A percentile compares a stretch with the other conserved stretches of the same genome.
phyloP scores from a whole-genome alignment of 2,329 filamentous ascomycete species.

The Neofusicoccum ribis region DNA sequence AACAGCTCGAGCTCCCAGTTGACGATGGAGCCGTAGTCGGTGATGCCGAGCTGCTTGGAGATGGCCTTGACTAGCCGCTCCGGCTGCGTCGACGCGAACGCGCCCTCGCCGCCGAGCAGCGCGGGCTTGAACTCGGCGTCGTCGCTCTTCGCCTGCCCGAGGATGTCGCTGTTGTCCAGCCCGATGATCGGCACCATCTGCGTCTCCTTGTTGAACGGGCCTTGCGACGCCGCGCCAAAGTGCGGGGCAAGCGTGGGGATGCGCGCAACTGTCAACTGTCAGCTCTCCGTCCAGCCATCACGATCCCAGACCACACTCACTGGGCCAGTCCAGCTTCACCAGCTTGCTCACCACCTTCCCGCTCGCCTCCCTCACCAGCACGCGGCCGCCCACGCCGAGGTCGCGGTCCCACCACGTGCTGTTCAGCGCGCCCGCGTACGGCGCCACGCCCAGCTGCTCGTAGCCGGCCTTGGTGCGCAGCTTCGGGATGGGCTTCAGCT shows the following conservation, averaged over 20 bases:
- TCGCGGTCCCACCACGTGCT: conserved; percentile 97
- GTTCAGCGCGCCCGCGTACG: conserved; percentile 85
- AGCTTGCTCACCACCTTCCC: conserved; percentile 79
- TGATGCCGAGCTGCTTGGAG: conserved; percentile 72
- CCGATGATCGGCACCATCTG: conserved; percentile 94
- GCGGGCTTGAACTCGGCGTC: conserved; percentile 39
- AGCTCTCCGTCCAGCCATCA: conserved; percentile 21
- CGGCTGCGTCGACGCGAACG: conserved; percentile 82
- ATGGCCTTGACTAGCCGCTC: conserved; percentile 82
- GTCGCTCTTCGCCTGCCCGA: conserved; percentile 27
- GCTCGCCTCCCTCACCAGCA: conserved; percentile 73
- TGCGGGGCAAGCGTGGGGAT: conserved; percentile 92
- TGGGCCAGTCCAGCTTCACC: conserved; percentile 91
- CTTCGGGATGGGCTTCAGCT: conserved; percentile 85
- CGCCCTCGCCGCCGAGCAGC: conserved; percentile 61
- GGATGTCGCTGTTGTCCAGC: conserved; percentile 69
- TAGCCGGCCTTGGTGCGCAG: conserved; percentile 85
- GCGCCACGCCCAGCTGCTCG: conserved; percentile 85
- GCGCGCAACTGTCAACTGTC: conserved; percentile 62
- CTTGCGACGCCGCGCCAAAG: conserved; percentile 71
- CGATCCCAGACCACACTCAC: conserved; percentile 35
- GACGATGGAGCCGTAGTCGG: conserved; percentile 71
- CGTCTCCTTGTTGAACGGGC: conserved; percentile 81
- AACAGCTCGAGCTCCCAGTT: conserved; percentile 98
- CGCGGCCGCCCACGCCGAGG: conserved; percentile 83